A percentile compares a stretch with the other conserved stretches of the same genome.
Conservation (phyloP, 306 rosid species). For the Quercus agrifolia region DNA sequence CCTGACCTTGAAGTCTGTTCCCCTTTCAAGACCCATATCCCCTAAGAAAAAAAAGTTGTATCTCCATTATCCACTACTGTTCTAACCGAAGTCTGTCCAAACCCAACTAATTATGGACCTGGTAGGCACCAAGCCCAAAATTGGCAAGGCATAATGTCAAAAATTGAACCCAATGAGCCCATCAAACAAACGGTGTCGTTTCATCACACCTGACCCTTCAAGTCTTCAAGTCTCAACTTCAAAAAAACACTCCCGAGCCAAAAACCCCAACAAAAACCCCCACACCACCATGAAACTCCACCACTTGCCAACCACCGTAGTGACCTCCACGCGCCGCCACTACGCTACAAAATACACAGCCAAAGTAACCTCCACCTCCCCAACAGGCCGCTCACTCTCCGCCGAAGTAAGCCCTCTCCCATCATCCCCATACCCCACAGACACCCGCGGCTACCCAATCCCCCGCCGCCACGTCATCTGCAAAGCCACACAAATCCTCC, state of each 20-base stretch:
- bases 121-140: no score
- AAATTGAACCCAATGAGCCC: background rate
- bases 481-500: constrained; percentile 73
- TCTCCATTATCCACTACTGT: no score
- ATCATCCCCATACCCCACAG: constrained; percentile 50
- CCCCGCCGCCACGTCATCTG: constrained; percentile 85
- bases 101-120: no score
- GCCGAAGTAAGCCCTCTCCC: constrained; percentile 63
- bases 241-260: background rate
- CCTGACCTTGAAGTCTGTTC: no score
- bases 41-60: no score
- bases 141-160: no score
- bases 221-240: background rate
- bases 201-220: background rate
- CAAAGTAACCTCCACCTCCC: constrained; percentile 61
- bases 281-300: constrained; percentile 31
- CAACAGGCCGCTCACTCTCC: constrained; percentile 67
- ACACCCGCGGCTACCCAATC: constrained; percentile 64
- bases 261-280: background rate
- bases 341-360: constrained; percentile 84
- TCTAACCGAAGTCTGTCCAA: no score
- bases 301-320: background rate
- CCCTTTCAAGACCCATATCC: no score
- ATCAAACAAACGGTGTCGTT: background rate
- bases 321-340: constrained; percentile 29